Base-by-base conservation (phyloP, 1,284 basidiomycete species). In the Ceratobasidium sp. region DNA sequence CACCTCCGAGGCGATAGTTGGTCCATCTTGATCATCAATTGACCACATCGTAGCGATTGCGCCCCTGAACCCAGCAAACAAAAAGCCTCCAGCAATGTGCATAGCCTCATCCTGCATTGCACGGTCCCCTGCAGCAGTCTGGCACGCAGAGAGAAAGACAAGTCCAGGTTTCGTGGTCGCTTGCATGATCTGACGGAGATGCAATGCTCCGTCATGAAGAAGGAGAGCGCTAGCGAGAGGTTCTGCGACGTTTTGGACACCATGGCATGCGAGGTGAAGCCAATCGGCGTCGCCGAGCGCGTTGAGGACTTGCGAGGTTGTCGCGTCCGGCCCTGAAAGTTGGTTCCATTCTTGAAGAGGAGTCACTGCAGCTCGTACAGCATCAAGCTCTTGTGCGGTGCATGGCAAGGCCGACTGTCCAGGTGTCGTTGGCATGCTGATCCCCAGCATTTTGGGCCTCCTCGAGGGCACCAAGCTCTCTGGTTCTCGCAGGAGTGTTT, bases 251-350 rank as follows among this genome's bases (percentile, higher is more conserved):
- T 80, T 66, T 44, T 80, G 79, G 5, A 66, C 49, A 2, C 77
- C 79, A 67, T 80, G 79, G 55, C 79, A 79, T 11, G 78, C 78
- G 46, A 80, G 75, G 66, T 80, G 79, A 21, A 78, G 52, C 52
- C 64, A 73, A 50, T 69, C 32, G 18, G 50, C 28, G n/a, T 54
- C 32, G 5, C 13, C 30, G n/a, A 70, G 28, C 16, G 11, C 54
- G 30, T 58, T 18, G 5, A 70, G 30, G 18, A 43, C 54, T 7
- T 26, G 26, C 14, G 28, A 3, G 13, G 38, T 26, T 14, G 52
- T 70, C 32, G 35, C 67, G 43, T 70, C 50, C 8, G 50, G 6
- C 7, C 32, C 38, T 14, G 14, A 21, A 11, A 70, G 67, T 38
- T 46, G 14, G 21, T 41, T 28, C 35, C 43, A 41, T 13, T 54